Evolutionary conservation across 805 yeast genomes (phyloP), one percentile per base, ranked within the genome.

Genomic region (Saturnispora galanensis): DNA sequence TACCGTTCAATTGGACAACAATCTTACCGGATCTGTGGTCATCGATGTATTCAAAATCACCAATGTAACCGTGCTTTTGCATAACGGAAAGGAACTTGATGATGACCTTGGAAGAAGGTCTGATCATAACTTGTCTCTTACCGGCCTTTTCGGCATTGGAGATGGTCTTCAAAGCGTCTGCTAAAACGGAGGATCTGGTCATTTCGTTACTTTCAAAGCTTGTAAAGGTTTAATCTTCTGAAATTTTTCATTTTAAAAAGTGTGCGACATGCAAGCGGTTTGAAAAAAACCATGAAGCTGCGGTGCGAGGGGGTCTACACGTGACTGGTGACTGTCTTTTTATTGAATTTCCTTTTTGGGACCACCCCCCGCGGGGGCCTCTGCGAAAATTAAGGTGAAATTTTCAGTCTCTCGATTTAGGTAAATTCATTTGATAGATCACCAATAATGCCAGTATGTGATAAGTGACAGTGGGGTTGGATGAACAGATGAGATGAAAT

Each of bases 101-200:
- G 77, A 89, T 88, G 66, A 89, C 97, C 83, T 89, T 89, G 67
- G 97, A 89, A 47, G 97, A 87, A 59, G 97, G 97, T 82, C 97
- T 86, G 74, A 89, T 82, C 68, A 89, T 75, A 63, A 89, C 97
- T 78, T 89, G 97, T 79, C 97, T 85, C 79, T 89, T 90, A 74
- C 97, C 97, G 72, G 96, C 82, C 75, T 88, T 90, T 77, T 90
- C 97, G 75, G 97, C 97, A 74, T 90, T 89, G 90, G 89, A 88
- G 74, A 89, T 89, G 65, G 96, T 83, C 76, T 90, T 90, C 67
- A 89, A 83, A 69, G 97, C 97, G 78, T 89, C 97, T 68, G 96
- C 96, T 71, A 89, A 84, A 72, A 84, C 97, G 65, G 97, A 89
- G 62, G 96, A 80, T 79, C 97, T 89, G 72, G 97, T 87, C 97